Conservation (phyloP, 2,329 filamentous ascomycete genomes). For the Zalaria obscura region DNA sequence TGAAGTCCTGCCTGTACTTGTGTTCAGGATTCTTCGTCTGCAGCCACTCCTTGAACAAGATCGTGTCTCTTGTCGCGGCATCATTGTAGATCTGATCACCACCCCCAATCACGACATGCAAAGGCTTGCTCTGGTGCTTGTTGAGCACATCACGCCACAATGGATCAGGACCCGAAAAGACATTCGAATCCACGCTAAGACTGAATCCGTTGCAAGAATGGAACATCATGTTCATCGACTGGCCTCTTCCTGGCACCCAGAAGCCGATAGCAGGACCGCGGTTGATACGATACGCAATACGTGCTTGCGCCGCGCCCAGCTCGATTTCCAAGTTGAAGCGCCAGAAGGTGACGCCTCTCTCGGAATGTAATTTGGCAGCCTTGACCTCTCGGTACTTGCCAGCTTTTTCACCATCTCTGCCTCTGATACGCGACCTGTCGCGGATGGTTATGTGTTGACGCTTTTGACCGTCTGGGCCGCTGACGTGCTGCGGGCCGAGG, state of each 20-base stretch:
- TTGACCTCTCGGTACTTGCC: constrained; percentile 73
- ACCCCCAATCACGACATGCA: constrained; percentile 96
- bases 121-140: constrained; percentile 77
- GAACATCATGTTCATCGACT: constrained; percentile 98
- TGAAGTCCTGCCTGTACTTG: constrained; percentile 69
- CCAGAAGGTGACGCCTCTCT: constrained; percentile 90
- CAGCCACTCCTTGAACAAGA: constrained; percentile 71
- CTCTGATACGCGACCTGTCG: constrained; percentile 32
- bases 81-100: constrained; percentile 98
- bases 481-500: constrained; percentile 12
- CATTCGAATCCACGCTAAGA: constrained; percentile 58
- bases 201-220: constrained; percentile 97
- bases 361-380: constrained; percentile 69
- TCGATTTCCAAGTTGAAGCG: constrained; percentile 92
- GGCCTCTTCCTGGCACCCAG: constrained; percentile 75
- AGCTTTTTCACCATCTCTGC: constrained; percentile 62
- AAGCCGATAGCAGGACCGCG: constrained; percentile 77
- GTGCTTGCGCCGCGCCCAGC: constrained; percentile 59
- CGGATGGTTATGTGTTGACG: constrained; percentile 21
- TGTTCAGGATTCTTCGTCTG: constrained; percentile 63
- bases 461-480: constrained; percentile 10
- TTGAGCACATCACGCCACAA: constrained; percentile 95
- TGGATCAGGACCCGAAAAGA: constrained; percentile 83
- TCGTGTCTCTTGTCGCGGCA: constrained; percentile 58
- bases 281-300: constrained; percentile 93